These are phyloP conservation scores for Spatholobus suberectus DNA, from an alignment of 306 rosid genomes.

Conservation along the genomic window DNA sequence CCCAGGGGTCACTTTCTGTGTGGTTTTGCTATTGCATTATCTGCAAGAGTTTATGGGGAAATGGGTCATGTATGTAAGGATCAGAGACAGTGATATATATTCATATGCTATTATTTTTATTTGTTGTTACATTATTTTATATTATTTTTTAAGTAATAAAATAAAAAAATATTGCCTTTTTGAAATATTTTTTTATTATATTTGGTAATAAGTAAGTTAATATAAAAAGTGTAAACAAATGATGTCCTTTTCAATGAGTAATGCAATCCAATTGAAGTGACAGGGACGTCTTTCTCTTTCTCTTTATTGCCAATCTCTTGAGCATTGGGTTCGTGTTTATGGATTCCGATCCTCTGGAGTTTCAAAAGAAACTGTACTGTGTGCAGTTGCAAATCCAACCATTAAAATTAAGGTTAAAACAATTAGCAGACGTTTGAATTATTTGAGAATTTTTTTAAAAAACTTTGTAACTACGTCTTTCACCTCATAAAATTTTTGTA, in stretches of 20 bases:
- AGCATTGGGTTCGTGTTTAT: constrained; percentile 6
- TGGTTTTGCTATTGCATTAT: constrained; percentile 47
- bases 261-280: constrained; percentile 49
- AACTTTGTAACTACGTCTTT: no score
- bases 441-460: no score
- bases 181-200: not conserved
- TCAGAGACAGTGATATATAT: not conserved
- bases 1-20: constrained; percentile 62
- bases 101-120: not conserved
- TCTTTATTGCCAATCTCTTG: constrained; percentile 18
- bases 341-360: no score
- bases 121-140: not conserved
- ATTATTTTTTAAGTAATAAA: not conserved
- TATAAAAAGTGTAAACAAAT: not conserved
- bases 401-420: no score
- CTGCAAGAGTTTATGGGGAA: constrained; percentile 46
- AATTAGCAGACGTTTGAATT: no score
- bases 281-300: constrained; percentile 43
- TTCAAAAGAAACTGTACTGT: no score
- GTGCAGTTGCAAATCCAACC: no score
- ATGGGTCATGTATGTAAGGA: constrained; percentile 29
- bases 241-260: constrained; percentile 20
- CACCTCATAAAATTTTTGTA: no score
- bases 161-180: not conserved
- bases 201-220: not conserved